Evolutionary conservation across 176 grass and related monocot genomes (phyloP).

Genomic region (Bromus sterilis): DNA sequence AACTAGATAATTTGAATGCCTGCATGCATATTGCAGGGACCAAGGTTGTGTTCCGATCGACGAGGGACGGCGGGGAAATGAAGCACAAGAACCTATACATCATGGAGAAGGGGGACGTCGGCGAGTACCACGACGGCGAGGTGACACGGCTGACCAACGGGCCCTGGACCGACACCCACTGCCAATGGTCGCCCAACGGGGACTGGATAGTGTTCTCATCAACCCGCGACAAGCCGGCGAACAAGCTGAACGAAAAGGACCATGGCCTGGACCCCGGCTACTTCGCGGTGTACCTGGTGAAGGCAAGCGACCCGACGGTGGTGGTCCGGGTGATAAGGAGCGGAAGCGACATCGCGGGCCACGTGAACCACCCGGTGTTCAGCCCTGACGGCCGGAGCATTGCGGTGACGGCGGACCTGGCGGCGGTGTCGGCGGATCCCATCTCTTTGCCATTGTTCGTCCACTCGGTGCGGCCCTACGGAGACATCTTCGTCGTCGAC

Average conservation of each 20-base stretch:
- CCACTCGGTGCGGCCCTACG: conserved; percentile 25
- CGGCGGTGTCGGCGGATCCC: conserved; percentile 28
- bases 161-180: conserved; percentile 13
- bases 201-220: conserved; percentile 50
- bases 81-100: conserved; percentile 35
- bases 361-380: conserved; percentile 49
- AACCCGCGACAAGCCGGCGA: neutral
- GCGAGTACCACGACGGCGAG: neutral
- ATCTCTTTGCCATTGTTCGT: conserved; percentile 32
- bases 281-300: conserved; percentile 19
- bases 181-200: conserved; percentile 22
- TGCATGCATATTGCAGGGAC: too few species aligned
- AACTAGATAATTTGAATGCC: too few species aligned
- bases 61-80: neutral
- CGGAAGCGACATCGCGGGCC: neutral
- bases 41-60: conserved; percentile 27
- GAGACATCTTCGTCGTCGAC: conserved; percentile 21
- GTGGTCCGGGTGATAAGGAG: conserved; percentile 20
- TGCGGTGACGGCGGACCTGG: conserved; percentile 28
- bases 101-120: conserved; percentile 9
- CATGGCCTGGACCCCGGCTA: conserved; percentile 2
- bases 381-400: conserved; percentile 32
- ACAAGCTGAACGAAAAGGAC: neutral
- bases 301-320: neutral
- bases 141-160: conserved; percentile 19